A percentile compares a stretch with the other conserved stretches of the same genome.
phyloP scores from a whole-genome alignment of 257 asterid genomes.

The Ilex asprella region DNA sequence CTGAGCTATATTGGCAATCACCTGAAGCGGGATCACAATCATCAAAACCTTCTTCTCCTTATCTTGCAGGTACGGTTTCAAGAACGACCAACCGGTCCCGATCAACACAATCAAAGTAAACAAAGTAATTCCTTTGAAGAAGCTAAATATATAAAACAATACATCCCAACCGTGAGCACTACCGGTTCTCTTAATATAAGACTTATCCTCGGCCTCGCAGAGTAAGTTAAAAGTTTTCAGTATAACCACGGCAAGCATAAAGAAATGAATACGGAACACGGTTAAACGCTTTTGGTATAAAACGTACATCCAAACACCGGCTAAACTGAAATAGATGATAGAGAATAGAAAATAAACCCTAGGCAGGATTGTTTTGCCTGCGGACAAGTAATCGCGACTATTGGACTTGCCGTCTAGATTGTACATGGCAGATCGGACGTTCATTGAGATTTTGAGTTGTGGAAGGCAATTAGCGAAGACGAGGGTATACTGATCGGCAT shows the following conservation, averaged over 20 bases:
- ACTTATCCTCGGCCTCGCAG: not conserved
- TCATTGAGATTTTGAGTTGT: not conserved
- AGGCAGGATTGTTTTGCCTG: not conserved
- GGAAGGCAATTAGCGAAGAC: conserved; percentile 1
- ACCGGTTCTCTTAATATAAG: not conserved
- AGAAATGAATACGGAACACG: not conserved
- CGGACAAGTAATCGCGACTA: not conserved
- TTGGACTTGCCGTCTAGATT: not conserved
- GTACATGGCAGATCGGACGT: conserved; percentile 1
- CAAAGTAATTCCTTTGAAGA: not conserved
- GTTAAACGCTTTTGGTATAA: not conserved
- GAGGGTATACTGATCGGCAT: not conserved
- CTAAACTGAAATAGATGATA: not conserved
- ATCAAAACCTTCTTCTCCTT: not conserved
- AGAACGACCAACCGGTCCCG: not conserved
- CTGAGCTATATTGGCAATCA: not conserved
- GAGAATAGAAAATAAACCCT: not conserved
- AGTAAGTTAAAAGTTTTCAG: not conserved
- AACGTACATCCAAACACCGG: not conserved
- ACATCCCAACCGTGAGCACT: not conserved
- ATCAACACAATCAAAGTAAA: not conserved
- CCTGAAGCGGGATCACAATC: not conserved
- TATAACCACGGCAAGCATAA: not conserved
- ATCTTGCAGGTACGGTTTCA: not conserved
- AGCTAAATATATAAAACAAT: not conserved